Percentiles rank a stretch among this genome's conserved stretches.
Evolutionary conservation across 768 basidiomycete genomes (phyloP).

Genomic region (Mycena filopes): DNA sequence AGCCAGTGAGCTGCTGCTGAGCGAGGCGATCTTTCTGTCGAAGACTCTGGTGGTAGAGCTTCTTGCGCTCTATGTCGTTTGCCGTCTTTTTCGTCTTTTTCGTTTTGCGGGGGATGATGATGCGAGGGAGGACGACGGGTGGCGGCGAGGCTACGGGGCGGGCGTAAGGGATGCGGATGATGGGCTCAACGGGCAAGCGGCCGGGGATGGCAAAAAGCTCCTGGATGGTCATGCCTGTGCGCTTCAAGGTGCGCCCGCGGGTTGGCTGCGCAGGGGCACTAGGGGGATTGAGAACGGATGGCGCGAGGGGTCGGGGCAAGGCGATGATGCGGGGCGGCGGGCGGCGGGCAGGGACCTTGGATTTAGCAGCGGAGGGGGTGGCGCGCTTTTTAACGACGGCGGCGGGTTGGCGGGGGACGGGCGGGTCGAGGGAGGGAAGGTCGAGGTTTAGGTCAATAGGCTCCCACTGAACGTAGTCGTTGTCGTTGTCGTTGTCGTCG

Average conservation of each 20-base stretch:
- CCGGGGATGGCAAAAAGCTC: no score
- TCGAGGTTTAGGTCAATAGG: background rate
- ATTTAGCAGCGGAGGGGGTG: background rate
- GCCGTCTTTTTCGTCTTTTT: background rate
- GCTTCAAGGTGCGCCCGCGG: no score
- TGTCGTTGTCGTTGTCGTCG: no score
- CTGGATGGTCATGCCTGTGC: no score
- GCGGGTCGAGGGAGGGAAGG: background rate
- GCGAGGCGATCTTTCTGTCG: background rate
- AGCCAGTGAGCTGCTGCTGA: background rate
- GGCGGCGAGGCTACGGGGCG: no score
- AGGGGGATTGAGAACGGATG: no score
- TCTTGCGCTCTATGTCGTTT: no score
- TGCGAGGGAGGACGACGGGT: no score
- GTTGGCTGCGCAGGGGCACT: no score
- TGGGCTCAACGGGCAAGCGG: no score
- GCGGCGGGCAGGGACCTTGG: background rate
- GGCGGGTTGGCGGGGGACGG: background rate
- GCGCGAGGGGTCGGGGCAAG: no score
- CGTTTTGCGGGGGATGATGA: no score
- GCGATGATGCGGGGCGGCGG: background rate
- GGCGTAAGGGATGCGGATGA: background rate
- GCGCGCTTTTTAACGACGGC: background rate
- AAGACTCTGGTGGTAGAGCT: background rate
- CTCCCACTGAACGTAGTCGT: background rate